These are phyloP conservation scores for Inga laurina DNA, from an alignment of 306 rosid genomes.

Conservation along the genomic window DNA sequence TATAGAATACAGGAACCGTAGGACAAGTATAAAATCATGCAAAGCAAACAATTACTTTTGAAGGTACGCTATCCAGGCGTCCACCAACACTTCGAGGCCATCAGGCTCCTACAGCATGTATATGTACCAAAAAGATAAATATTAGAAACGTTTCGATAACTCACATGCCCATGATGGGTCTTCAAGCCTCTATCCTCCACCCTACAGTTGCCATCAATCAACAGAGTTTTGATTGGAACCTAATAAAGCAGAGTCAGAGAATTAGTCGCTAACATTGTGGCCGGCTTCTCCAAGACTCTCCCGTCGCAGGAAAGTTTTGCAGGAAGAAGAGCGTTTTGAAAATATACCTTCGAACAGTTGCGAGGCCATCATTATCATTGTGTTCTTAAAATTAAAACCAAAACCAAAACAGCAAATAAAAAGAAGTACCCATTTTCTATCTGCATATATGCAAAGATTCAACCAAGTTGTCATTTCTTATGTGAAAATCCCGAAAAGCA, in stretches of 20 bases:
- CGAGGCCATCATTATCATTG: neutral
- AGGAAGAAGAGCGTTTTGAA: neutral
- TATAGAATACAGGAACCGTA: neutral
- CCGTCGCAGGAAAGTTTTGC: slow-evolving; percentile 4
- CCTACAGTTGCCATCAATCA: slow-evolving; percentile 96
- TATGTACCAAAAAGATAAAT: neutral
- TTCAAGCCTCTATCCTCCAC: slow-evolving; percentile 99
- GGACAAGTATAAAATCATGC: neutral
- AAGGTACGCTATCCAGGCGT: neutral
- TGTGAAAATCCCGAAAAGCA: neutral
- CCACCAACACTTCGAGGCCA: slow-evolving; percentile 18
- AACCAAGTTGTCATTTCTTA: neutral
- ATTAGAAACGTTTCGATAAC: slow-evolving; percentile 36
- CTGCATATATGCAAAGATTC: neutral
- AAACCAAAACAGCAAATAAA: neutral
- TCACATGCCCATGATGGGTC: slow-evolving; percentile 97
- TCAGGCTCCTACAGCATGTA: neutral
- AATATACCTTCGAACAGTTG: slow-evolving; percentile 21
- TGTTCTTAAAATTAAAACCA: neutral
- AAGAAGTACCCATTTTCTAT: slow-evolving; percentile 5
- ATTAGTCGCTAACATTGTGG: slow-evolving; percentile 2
- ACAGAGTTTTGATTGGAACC: slow-evolving; percentile 92
- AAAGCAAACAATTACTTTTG: neutral
- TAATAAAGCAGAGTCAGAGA: slow-evolving; percentile 42
- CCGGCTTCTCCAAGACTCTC: slow-evolving; percentile 16